A percentile compares a stretch with the other conserved stretches of the same genome.
These are phyloP conservation scores for Kwoniella mangroviensis DNA, from an alignment of 768 basidiomycete species.

Conservation along the genomic window DNA sequence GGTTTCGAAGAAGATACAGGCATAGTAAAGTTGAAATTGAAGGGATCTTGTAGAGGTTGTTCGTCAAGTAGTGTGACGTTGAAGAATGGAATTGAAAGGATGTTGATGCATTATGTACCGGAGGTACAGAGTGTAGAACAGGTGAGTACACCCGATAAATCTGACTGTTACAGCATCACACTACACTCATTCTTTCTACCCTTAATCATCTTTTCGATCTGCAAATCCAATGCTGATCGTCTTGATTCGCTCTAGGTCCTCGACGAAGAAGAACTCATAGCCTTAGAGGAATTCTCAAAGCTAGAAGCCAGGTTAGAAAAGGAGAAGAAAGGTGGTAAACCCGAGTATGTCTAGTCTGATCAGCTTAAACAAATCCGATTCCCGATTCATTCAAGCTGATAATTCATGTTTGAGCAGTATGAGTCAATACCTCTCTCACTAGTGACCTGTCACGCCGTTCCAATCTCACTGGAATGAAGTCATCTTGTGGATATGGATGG, in stretches of 20 bases:
- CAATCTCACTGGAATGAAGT: constrained; percentile 17
- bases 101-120: constrained; percentile 99
- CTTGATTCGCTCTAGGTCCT: constrained; percentile 65
- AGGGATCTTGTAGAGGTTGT: constrained; percentile 97
- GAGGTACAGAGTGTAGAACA: constrained; percentile 58
- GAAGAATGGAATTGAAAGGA: constrained; percentile 95
- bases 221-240: neutral
- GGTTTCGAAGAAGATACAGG: constrained; percentile 82
- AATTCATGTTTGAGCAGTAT: constrained; percentile 27
- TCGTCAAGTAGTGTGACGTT: constrained; percentile 91
- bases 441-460: neutral
- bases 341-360: constrained; percentile 35
- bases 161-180: neutral
- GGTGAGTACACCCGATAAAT: constrained; percentile 40
- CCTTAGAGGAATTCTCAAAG: constrained; percentile 81
- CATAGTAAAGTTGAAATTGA: constrained; percentile 83
- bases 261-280: constrained; percentile 85
- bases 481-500: too few species aligned
- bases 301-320: constrained; percentile 48
- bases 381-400: neutral
- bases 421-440: constrained; percentile 52
- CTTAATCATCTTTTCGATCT: too few species aligned
- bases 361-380: neutral
- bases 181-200: too few species aligned
- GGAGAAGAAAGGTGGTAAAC: constrained; percentile 32